Percentiles rank a stretch among this genome's conserved stretches.
phyloP scores from a whole-genome alignment of 1,139 yeast genomes.

The Saccharomycopsis crataegensis region DNA sequence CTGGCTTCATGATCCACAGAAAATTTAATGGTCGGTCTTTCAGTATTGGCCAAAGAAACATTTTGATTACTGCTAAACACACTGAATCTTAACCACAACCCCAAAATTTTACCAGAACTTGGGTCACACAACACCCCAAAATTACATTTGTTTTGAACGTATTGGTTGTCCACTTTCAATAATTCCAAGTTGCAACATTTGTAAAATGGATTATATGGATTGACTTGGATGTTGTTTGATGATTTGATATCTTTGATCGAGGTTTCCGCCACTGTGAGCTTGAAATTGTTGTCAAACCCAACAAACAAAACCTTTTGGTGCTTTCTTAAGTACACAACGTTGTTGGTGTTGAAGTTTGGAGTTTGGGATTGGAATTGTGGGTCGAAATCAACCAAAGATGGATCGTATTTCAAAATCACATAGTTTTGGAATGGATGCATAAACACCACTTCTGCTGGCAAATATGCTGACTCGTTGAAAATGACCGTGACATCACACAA shows the following conservation, averaged over 20 bases:
- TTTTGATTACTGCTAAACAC: constrained; percentile 20
- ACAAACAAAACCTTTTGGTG: constrained; percentile 72
- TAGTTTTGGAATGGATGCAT: constrained; percentile 86
- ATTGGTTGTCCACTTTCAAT: constrained; percentile 62
- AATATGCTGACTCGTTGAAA: constrained; percentile 77
- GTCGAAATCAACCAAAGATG: constrained; percentile 56
- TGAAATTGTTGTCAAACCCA: constrained; percentile 67
- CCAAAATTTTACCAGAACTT: constrained; percentile 69
- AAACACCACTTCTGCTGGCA: constrained; percentile 76
- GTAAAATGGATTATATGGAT: constrained; percentile 65
- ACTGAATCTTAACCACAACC: constrained; percentile 66
- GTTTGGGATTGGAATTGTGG: constrained; percentile 38
- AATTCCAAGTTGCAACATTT: constrained; percentile 82
- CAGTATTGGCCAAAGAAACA: constrained; percentile 17
- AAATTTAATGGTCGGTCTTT: constrained; percentile 19
- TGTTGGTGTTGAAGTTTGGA: constrained; percentile 51
- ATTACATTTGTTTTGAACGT: constrained; percentile 60
- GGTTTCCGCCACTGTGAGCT: constrained; percentile 71
- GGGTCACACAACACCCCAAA: constrained; percentile 73
- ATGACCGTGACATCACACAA: constrained; percentile 71
- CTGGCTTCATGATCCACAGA: constrained; percentile 17
- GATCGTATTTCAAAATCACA: constrained; percentile 79
- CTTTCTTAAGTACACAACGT: constrained; percentile 42
- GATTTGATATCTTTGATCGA: constrained; percentile 63
- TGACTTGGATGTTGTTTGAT: constrained; percentile 66